phyloP scores from a whole-genome alignment of 768 basidiomycete species.

The Polyporus arcularius region DNA sequence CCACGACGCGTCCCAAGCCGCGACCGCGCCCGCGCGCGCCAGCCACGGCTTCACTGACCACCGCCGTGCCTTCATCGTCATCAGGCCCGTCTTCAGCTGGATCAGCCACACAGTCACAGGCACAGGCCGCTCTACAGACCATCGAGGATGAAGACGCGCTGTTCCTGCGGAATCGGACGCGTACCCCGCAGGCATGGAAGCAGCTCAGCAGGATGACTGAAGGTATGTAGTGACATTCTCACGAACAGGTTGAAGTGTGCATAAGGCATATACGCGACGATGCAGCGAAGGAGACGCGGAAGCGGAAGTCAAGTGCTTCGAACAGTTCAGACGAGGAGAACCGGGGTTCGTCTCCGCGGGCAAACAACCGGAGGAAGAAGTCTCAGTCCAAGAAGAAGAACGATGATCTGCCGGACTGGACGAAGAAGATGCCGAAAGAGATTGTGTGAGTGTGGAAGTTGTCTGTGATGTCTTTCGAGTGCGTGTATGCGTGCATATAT shows the following conservation, averaged over 20 bases:
- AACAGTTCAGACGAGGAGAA: constrained; percentile 16
- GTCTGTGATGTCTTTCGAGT: not conserved
- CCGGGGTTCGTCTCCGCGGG: constrained; percentile 3
- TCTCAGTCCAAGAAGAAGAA: not conserved
- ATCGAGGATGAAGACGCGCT: constrained; percentile 62
- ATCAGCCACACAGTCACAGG: constrained; percentile 5
- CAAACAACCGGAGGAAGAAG: constrained; percentile 13
- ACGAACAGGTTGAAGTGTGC: not conserved
- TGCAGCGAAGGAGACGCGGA: constrained; percentile 11
- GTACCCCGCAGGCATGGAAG: constrained; percentile 59
- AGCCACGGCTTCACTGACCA: constrained; percentile 6
- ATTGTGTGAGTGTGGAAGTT: constrained; percentile 9
- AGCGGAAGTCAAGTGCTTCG: constrained; percentile 6
- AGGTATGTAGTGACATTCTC: constrained; percentile 39
- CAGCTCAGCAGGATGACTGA: constrained; percentile 56
- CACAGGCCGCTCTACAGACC: constrained; percentile 11
- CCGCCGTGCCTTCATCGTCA: constrained; percentile 14
- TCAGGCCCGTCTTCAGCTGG: constrained; percentile 14
- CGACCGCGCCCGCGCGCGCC: constrained; percentile 39
- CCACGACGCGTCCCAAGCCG: constrained; percentile 35
- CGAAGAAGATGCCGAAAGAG: constrained; percentile 10
- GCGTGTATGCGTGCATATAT: not conserved
- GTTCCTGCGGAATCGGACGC: constrained; percentile 67
- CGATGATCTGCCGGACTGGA: constrained; percentile 19
- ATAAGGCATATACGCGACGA: not conserved